Base-by-base conservation (phyloP, 2,329 filamentous ascomycete genomes). In the Diaporthe citriasiana region DNA sequence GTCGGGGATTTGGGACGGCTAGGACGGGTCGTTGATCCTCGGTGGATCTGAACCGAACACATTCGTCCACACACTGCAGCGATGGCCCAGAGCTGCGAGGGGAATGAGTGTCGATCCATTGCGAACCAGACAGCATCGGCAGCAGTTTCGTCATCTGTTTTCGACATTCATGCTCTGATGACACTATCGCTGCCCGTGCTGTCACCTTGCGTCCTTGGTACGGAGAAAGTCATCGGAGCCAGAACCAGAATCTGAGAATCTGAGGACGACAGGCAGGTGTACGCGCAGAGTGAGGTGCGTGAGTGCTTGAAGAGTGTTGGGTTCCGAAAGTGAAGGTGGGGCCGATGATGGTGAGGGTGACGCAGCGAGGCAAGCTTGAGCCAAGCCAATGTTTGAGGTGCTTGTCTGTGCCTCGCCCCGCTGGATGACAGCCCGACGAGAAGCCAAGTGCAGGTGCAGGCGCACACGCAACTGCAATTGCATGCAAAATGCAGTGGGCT, bases 11-110 rank as follows among this genome's bases (percentile, higher is more conserved):
- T 66, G 63, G 45, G 45, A 66, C 45, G 63, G 45, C 51, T 66
- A 45, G 45, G 45, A 66, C 45, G 63, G 45, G n/a, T 30, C 33
- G 30, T n/a, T 66, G 45, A 38, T 66, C 45, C 45, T 66, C 45
- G 30, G 63, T 66, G 63, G 45, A 66, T 66, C 63, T 66, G 30
- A 13, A 66, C 63, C 63, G 63, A 66, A 68, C 63, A 22, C n/a
- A n/a, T 53, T 40, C 63, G n/a, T 68, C 47, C 60, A 47, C 40
- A 68, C 33, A 25, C 47, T 50, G 47, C 17, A 30, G 30, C n/a
- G 27, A 40, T 27, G 42, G 45, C n/a, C 45, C 30, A 38, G 19
- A 27, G 30, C 25, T 63, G 57, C 30, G n/a, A 25, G 35, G 38
- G 15, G 13, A 8, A 45, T n/a, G 19, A 45, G 38, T 45, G 57